phyloP scores from a whole-genome alignment of 1,284 basidiomycete species.

The Leccinum insolens region DNA sequence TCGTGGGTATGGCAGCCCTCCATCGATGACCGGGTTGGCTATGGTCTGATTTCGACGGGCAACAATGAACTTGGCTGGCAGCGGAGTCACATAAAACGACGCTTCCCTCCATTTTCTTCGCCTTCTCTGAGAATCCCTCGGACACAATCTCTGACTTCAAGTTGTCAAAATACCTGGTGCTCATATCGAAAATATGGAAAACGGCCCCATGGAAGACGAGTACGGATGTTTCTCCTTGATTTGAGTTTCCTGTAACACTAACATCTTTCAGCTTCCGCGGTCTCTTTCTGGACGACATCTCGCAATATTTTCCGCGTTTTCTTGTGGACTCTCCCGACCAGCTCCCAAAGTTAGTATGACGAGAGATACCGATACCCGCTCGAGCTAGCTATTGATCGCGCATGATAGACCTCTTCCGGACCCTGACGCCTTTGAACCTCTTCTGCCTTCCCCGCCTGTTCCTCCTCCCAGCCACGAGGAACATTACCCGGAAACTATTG shows the following conservation, averaged over 20 bases:
- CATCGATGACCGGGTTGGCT: background rate
- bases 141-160: no score
- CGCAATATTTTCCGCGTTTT: background rate
- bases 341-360: conserved; percentile 4
- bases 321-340: conserved; percentile 10
- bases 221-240: background rate
- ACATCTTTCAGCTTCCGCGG: conserved; percentile 1
- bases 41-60: background rate
- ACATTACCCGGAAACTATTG: no score
- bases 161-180: background rate
- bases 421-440: background rate
- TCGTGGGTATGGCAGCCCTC: background rate
- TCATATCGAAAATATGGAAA: background rate
- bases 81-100: background rate
- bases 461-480: no score
- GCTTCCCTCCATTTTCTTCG: background rate
- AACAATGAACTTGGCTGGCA: background rate
- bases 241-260: background rate
- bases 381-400: conserved; percentile 4
- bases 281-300: background rate
- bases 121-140: background rate
- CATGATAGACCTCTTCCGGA: conserved; percentile 9
- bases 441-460: background rate
- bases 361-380: background rate
- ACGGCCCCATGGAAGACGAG: background rate